Evolutionary conservation across 2,329 filamentous ascomycete species (phyloP).

Genomic region (Stenocarpella maydis): DNA sequence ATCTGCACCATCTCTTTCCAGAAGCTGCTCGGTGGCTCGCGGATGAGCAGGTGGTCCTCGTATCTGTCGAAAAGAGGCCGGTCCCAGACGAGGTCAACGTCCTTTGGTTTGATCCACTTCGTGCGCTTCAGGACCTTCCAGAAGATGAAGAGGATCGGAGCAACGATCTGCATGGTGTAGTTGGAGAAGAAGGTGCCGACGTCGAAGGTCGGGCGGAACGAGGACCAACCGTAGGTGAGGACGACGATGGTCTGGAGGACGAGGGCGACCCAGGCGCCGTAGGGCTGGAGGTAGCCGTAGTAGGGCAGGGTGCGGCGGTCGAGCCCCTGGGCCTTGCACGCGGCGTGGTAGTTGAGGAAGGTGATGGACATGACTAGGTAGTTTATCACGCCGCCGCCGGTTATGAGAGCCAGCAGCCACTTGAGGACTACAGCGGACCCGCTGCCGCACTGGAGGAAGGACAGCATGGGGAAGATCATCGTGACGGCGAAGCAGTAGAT

Average conservation of each 20-base stretch:
- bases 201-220: slow-evolving; percentile 40
- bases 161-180: slow-evolving; percentile 66
- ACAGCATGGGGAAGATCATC: slow-evolving; percentile 60
- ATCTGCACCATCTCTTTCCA: slow-evolving; percentile 35
- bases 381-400: slow-evolving; percentile 67
- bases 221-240: slow-evolving; percentile 63
- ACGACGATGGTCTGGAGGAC: slow-evolving; percentile 53
- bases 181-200: slow-evolving; percentile 50
- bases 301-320: slow-evolving; percentile 63
- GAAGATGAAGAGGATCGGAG: slow-evolving; percentile 59
- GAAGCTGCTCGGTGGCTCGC: slow-evolving; percentile 28
- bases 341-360: slow-evolving; percentile 34
- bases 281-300: slow-evolving; percentile 66
- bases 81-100: slow-evolving; percentile 70
- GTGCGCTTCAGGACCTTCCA: slow-evolving; percentile 73
- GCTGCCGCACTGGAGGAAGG: slow-evolving; percentile 33
- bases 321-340: slow-evolving; percentile 31
- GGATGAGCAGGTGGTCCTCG: slow-evolving; percentile 22
- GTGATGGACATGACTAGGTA: slow-evolving; percentile 56
- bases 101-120: slow-evolving; percentile 58
- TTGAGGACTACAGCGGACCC: slow-evolving; percentile 39
- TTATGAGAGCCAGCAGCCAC: slow-evolving; percentile 65
- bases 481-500: slow-evolving; percentile 64
- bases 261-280: slow-evolving; percentile 58
- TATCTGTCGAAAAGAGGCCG: slow-evolving; percentile 64